A percentile compares a stretch with the other conserved stretches of the same genome.
Evolutionary conservation across 2,329 filamentous ascomycete genomes (phyloP).

Genomic region (Xylariaceae sp.): DNA sequence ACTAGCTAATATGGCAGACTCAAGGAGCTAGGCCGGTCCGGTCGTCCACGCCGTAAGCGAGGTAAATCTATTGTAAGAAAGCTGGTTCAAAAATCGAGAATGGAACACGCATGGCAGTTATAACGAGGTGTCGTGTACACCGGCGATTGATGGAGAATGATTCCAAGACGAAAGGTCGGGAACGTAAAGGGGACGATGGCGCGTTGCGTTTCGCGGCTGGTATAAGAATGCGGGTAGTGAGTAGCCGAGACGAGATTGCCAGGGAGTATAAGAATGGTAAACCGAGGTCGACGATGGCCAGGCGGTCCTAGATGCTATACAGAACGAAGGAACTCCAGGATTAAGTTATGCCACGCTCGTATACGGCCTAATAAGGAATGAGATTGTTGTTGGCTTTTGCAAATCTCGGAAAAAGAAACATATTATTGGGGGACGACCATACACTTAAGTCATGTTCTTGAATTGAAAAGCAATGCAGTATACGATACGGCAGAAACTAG

Average conservation of each 20-base stretch:
- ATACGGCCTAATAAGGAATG: constrained; percentile 6
- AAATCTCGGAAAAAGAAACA: background rate
- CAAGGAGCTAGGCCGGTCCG: background rate
- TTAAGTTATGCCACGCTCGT: constrained; percentile 1
- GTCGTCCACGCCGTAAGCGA: constrained; percentile 2
- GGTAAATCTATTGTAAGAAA: background rate
- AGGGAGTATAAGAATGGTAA: background rate
- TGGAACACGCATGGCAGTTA: constrained; percentile 10
- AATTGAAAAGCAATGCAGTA: background rate
- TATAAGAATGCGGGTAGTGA: background rate
- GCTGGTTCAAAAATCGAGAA: constrained; percentile 5
- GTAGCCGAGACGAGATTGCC: background rate
- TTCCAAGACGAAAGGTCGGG: background rate
- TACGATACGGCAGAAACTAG: background rate
- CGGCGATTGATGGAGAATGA: background rate
- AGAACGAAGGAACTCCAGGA: background rate
- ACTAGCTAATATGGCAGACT: constrained; percentile 1
- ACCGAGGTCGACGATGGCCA: background rate
- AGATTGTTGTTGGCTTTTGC: constrained; percentile 3
- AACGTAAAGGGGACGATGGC: background rate
- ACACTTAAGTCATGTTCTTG: constrained; percentile 3
- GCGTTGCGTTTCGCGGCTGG: background rate
- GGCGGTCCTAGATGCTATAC: background rate
- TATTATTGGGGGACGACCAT: constrained; percentile 3
- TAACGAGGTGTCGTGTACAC: constrained; percentile 1